Evolutionary conservation across 495 filamentous ascomycete genomes (phyloP).

Genomic region (Neurospora sp.): DNA sequence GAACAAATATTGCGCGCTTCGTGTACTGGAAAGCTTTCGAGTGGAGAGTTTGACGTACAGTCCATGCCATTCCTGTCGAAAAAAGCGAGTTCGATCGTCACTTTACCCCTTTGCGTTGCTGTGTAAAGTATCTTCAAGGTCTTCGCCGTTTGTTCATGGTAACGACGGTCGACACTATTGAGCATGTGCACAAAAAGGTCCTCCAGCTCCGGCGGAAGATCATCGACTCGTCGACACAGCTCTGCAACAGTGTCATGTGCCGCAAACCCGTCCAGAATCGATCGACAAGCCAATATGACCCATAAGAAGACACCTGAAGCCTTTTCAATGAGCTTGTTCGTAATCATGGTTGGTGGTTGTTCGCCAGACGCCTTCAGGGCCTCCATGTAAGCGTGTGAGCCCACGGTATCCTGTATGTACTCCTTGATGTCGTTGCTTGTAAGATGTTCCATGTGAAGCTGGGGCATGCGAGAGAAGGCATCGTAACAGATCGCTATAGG

Average conservation of each 20-base stretch:
- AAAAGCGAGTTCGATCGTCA: not conserved
- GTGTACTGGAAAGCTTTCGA: not conserved
- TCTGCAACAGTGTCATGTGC: conserved; percentile 9
- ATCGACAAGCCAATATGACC: conserved; percentile 19
- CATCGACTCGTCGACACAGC: conserved; percentile 9
- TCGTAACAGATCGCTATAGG: not conserved
- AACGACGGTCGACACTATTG: not conserved
- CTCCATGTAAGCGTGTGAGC: not conserved
- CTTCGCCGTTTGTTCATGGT: conserved; percentile 2
- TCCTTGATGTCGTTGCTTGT: not conserved
- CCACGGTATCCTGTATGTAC: not conserved
- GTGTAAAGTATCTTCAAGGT: not conserved
- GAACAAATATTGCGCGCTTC: not conserved
- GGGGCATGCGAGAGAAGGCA: not conserved
- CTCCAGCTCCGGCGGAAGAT: conserved; percentile 19
- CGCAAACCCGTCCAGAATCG: conserved; percentile 10
- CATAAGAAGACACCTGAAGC: conserved; percentile 31
- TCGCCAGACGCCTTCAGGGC: not conserved
- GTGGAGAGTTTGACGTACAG: not conserved
- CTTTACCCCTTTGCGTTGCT: too few relatives aligned
- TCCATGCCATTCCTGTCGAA: not conserved
- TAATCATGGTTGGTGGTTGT: not conserved
- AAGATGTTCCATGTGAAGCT: not conserved
- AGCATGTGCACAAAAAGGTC: conserved; percentile 20
- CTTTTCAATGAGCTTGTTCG: conserved; percentile 8